phyloP scores from a whole-genome alignment of 2,329 filamentous ascomycete species.

The Penicillium sp. region DNA sequence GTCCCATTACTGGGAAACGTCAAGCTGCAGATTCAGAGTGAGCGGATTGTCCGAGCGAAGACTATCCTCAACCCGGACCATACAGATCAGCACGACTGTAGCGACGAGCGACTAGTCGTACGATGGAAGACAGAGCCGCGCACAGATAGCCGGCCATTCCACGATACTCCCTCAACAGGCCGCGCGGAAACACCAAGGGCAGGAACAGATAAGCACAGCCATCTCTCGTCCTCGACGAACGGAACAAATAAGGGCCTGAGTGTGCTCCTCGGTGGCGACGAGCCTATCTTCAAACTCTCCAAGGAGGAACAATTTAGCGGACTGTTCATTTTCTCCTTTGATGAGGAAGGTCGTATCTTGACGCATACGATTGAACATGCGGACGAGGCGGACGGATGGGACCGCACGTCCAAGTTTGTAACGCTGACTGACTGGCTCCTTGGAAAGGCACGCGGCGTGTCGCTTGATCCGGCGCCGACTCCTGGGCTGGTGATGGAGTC shows the following conservation, averaged over 20 bases:
- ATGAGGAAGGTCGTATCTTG: constrained; percentile 73
- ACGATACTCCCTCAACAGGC: constrained; percentile 2
- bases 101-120: constrained; percentile 77
- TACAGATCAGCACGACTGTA: constrained; percentile 30
- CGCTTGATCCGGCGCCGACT: constrained; percentile 26
- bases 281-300: constrained; percentile 48
- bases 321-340: constrained; percentile 93
- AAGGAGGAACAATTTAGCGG: constrained; percentile 77
- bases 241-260: constrained; percentile 41
- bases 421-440: constrained; percentile 92
- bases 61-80: constrained; percentile 36
- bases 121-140: constrained; percentile 69
- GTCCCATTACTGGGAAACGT: constrained; percentile 89
- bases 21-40: constrained; percentile 77
- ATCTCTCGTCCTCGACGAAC: constrained; percentile 25
- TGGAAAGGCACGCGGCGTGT: constrained; percentile 62
- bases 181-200: not conserved
- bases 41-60: constrained; percentile 70
- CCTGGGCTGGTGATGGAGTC: constrained; percentile 29
- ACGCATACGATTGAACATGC: constrained; percentile 93
- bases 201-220: not conserved
- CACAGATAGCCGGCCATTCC: constrained; percentile 25
- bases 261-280: constrained; percentile 51
- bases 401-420: constrained; percentile 78
- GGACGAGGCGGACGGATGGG: constrained; percentile 76